Evolutionary conservation across 495 filamentous ascomycete species (phyloP).

Genomic region (Aspergillus nidulans): DNA sequence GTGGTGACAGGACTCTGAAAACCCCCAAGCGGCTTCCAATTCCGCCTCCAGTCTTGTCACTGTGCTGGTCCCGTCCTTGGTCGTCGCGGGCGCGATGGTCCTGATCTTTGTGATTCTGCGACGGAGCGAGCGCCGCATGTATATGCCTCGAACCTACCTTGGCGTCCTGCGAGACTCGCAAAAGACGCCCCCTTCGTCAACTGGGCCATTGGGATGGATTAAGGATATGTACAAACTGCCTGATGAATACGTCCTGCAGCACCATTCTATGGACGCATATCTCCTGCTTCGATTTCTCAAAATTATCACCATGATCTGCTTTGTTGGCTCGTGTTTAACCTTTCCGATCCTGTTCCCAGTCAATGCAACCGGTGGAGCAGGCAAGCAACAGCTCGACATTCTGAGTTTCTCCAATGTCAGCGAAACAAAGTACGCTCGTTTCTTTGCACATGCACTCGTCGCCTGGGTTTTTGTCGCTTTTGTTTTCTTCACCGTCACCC

Average conservation of each 20-base stretch:
- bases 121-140: slow-evolving; percentile 65
- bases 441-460: slow-evolving; percentile 72
- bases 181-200: slow-evolving; percentile 63
- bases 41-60: slow-evolving; percentile 58
- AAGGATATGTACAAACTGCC: slow-evolving; percentile 70
- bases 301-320: slow-evolving; percentile 64
- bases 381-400: slow-evolving; percentile 65
- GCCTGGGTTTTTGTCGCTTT: slow-evolving; percentile 79
- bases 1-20: slow-evolving; percentile 14
- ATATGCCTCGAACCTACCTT: slow-evolving; percentile 85
- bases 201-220: slow-evolving; percentile 72
- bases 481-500: slow-evolving; percentile 81
- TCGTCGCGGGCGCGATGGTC: slow-evolving; percentile 63
- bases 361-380: slow-evolving; percentile 67
- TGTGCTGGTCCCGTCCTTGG: slow-evolving; percentile 64
- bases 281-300: slow-evolving; percentile 83
- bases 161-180: slow-evolving; percentile 65
- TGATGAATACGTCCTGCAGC: slow-evolving; percentile 79
- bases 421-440: slow-evolving; percentile 50
- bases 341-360: slow-evolving; percentile 85
- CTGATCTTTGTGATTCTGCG: slow-evolving; percentile 74
- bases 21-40: slow-evolving; percentile 27
- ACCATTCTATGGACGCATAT: slow-evolving; percentile 86
- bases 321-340: slow-evolving; percentile 75
- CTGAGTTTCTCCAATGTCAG: slow-evolving; percentile 71